A percentile compares a stretch with the other conserved stretches of the same genome.
These are phyloP conservation scores for Coccomyxa subellipsoidea DNA, from an alignment of 163 green algal species.

Conservation along the genomic window DNA sequence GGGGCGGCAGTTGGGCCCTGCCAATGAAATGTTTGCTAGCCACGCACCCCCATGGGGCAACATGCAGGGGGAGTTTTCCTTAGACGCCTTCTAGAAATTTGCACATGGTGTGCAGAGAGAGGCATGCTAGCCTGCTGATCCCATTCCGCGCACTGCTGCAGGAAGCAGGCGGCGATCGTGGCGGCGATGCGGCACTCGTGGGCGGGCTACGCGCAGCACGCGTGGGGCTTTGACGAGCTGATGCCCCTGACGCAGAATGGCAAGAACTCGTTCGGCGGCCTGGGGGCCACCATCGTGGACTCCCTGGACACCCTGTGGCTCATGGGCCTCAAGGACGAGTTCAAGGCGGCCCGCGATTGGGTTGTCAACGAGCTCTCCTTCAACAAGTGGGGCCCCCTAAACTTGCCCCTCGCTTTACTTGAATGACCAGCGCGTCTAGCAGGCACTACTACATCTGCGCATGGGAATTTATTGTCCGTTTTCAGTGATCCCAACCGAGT, in stretches of 20 bases:
- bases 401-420: no score
- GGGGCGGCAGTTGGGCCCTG: no score
- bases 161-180: constrained; percentile 28
- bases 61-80: no score
- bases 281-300: constrained; percentile 53
- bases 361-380: constrained; percentile 40
- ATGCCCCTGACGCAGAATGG: constrained; percentile 42
- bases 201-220: constrained; percentile 57
- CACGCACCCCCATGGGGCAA: no score
- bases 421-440: neutral
- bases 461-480: neutral
- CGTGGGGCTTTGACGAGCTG: constrained; percentile 73
- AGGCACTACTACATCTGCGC: neutral
- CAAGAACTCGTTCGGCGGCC: constrained; percentile 40
- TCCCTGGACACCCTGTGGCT: constrained; percentile 53
- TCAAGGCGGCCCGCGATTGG: constrained; percentile 40
- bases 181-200: constrained; percentile 54
- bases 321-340: constrained; percentile 51
- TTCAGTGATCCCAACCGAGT: no score
- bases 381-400: constrained; percentile 24
- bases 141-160: no score
- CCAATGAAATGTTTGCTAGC: no score
- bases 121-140: no score
- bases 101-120: no score
- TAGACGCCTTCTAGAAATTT: no score